Evolutionary conservation across 352 stramenopile species (phyloP).

Genomic region (Lagenidium sp.): DNA sequence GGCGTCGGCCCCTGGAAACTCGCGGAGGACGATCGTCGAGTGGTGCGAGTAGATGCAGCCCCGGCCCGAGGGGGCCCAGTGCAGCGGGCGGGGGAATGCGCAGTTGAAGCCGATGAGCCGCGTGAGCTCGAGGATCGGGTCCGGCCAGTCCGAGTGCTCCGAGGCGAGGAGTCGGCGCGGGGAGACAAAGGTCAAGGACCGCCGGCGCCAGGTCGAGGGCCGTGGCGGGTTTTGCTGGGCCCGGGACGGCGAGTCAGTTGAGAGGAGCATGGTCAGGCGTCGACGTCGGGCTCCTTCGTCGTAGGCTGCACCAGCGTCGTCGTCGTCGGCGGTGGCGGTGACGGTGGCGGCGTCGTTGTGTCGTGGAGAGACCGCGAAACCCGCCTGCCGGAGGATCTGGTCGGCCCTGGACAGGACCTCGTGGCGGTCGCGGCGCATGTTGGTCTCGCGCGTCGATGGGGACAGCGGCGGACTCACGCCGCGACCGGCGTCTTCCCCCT

Average conservation of each 20-base stretch:
- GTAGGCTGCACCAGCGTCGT: background rate
- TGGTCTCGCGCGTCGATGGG: constrained; percentile 8
- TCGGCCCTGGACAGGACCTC: constrained; percentile 14
- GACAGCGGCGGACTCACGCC: constrained; percentile 7
- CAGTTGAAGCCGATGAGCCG: constrained; percentile 58
- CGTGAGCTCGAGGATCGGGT: constrained; percentile 49
- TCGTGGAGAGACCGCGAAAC: constrained; percentile 11
- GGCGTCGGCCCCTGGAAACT: too few relatives aligned
- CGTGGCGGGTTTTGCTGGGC: background rate
- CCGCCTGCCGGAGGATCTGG: constrained; percentile 20
- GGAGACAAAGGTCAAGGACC: background rate
- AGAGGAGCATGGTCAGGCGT: background rate
- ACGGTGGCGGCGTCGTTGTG: too few relatives aligned
- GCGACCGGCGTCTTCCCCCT: background rate
- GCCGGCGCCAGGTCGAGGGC: background rate
- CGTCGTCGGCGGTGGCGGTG: too few relatives aligned
- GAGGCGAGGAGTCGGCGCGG: constrained; percentile 7
- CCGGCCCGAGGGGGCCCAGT: constrained; percentile 35
- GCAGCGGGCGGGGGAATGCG: constrained; percentile 25
- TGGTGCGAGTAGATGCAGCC: constrained; percentile 52
- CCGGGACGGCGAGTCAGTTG: background rate
- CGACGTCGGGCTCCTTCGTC: too few relatives aligned
- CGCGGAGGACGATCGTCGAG: constrained; percentile 51
- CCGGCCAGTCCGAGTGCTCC: constrained; percentile 36
- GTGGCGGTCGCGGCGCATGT: constrained; percentile 15